A percentile compares a stretch with the other conserved stretches of the same genome.
Evolutionary conservation across 139 green algal species (phyloP).

Genomic region (Tetraselmis chui): DNA sequence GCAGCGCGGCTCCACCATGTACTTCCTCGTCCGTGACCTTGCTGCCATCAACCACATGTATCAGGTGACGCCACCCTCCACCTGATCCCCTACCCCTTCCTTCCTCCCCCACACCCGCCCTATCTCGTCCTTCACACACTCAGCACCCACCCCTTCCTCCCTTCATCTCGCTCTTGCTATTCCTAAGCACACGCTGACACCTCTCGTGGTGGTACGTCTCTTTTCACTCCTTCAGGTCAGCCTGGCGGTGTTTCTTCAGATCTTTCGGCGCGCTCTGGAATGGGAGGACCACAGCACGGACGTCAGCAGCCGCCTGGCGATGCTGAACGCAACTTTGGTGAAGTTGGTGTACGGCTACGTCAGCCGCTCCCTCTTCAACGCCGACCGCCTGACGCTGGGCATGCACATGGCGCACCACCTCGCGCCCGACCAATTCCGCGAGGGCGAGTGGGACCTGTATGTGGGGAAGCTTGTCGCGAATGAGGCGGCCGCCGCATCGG

Average conservation of each 20-base stretch:
- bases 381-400: slow-evolving; percentile 60
- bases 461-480: slow-evolving; percentile 25
- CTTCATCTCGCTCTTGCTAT: background rate
- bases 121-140: too few species aligned
- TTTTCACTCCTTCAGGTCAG: background rate
- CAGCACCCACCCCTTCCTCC: background rate
- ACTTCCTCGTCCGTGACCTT: slow-evolving; percentile 59
- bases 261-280: slow-evolving; percentile 34
- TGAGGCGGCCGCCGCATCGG: slow-evolving; percentile 7
- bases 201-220: too few species aligned
- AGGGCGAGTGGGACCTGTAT: slow-evolving; percentile 49
- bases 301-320: slow-evolving; percentile 34
- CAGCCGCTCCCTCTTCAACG: slow-evolving; percentile 63
- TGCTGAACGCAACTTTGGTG: slow-evolving; percentile 42
- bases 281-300: slow-evolving; percentile 8
- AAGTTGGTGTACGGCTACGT: slow-evolving; percentile 52
- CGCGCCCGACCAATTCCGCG: slow-evolving; percentile 29
- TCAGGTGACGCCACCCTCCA: slow-evolving; percentile 10
- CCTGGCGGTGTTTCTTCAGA: slow-evolving; percentile 3
- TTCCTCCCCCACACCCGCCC: background rate
- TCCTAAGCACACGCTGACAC: too few species aligned
- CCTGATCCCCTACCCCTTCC: too few species aligned
- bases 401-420: slow-evolving; percentile 59
- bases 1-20: slow-evolving; percentile 44
- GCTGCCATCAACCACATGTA: slow-evolving; percentile 67